Evolutionary conservation across 2,329 filamentous ascomycete species (phyloP), one percentile per base, ranked within the genome.

Genomic region (Fusarium sp.): DNA sequence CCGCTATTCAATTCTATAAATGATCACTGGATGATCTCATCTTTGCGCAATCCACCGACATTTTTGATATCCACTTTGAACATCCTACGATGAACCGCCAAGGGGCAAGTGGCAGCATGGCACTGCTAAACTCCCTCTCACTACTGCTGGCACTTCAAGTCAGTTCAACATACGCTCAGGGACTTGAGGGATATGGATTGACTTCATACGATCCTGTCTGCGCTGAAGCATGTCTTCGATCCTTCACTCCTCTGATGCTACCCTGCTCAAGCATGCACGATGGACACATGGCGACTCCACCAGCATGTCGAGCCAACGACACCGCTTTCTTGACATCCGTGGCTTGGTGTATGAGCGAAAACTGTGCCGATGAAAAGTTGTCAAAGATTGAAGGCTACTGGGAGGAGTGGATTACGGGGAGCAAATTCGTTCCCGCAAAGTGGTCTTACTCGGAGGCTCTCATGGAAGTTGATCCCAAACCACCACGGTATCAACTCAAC

Each of bases 171-270:
- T 42, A 56, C 3, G 28, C 44, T 7, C 30, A 11, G 7, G 38
- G 62, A 4, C 62, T 67, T 4, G 13, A 40, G 3, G 53, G 62
- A 1, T 67, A 67, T 6, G 64, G 64, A 5, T 32, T 60, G 5
- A 38, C 54, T 49, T 60, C n/a, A 25, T 50, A 60, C 9, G 64
- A 67, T 13, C 64, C 64, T 21, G 28, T 67, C 13, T 67, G 64
- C 2, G 64, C 64, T 6, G 62, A 67, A n/a, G 56, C 64, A 15
- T 67, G 64, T 67, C 44, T 67, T 23, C 44, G 38, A 11, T 67
- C 62, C 6, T 60, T 67, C 5, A 18, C 43, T 16, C 21, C 44
- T 6, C 16, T 67, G 0, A 46, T 44, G 25, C 38, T 67, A 1
- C 10, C 64, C 0, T 67, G 64, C 12, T 67, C 64, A 6, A 67